Percentiles rank a stretch among this genome's conserved stretches.
Evolutionary conservation across 441 rosid genomes (phyloP).

Genomic region (Aleurites moluccanus): DNA sequence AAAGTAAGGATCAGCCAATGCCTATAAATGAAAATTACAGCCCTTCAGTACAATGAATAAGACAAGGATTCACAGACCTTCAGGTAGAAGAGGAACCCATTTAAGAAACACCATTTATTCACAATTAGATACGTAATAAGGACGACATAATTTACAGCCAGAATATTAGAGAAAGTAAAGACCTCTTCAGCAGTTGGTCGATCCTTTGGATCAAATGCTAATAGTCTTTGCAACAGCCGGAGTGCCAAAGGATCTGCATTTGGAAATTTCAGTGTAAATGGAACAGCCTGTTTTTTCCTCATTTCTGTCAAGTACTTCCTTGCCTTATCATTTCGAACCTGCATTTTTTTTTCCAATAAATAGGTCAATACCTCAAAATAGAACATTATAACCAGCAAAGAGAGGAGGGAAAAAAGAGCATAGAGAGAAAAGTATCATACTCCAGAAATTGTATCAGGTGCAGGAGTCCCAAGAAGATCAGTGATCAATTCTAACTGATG

Average conservation of each 20-base stretch:
- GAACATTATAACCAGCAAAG: slow-evolving; percentile 5
- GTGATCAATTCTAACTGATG: slow-evolving; percentile 97
- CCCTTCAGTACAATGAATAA: neutral
- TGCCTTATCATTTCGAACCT: slow-evolving; percentile 98
- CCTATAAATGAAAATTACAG: slow-evolving; percentile 42
- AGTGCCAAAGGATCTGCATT: slow-evolving; percentile 80
- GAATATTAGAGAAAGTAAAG: slow-evolving; percentile 20
- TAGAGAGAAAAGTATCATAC: slow-evolving; percentile 41
- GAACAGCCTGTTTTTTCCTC: slow-evolving; percentile 74
- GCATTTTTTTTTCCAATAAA: slow-evolving; percentile 19
- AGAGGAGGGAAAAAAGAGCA: neutral
- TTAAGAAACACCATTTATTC: neutral
- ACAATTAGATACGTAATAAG: neutral
- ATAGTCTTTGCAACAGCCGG: slow-evolving; percentile 65
- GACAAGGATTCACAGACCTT: neutral
- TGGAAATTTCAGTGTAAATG: slow-evolving; percentile 78
- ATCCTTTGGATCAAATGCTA: slow-evolving; percentile 98
- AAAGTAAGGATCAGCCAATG: slow-evolving; percentile 95
- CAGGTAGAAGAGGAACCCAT: neutral
- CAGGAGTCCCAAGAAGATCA: slow-evolving; percentile 93
- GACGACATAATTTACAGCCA: neutral
- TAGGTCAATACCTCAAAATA: slow-evolving; percentile 8
- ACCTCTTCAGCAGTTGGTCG: slow-evolving; percentile 85
- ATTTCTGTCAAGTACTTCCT: slow-evolving; percentile 82
- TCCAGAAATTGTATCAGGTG: slow-evolving; percentile 73